A percentile compares a stretch with the other conserved stretches of the same genome.
phyloP scores from a whole-genome alignment of 202 grass and related monocot species.

The Dendrocalamus latiflorus region DNA sequence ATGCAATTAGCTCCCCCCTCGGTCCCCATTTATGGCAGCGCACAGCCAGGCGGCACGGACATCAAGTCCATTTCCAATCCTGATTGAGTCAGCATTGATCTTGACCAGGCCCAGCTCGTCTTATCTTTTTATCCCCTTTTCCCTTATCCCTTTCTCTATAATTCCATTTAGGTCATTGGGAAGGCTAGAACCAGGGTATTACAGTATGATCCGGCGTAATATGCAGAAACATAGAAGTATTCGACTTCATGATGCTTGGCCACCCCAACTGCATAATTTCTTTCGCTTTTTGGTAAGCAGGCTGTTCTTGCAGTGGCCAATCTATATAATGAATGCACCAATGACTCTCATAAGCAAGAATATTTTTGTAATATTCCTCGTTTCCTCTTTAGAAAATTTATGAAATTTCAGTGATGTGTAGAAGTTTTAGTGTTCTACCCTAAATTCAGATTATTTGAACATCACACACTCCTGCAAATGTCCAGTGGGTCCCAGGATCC shows the following conservation, averaged over 20 bases:
- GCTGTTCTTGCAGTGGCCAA: neutral
- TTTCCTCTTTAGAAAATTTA: neutral
- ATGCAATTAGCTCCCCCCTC: too few species aligned
- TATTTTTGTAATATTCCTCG: neutral
- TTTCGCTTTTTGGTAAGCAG: neutral
- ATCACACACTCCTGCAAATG: neutral
- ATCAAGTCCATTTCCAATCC: too few species aligned
- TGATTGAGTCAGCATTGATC: too few species aligned
- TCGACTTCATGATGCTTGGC: neutral
- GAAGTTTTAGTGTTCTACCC: slow-evolving; percentile 4
- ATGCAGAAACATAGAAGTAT: too few species aligned
- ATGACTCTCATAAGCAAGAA: neutral
- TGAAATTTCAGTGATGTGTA: neutral
- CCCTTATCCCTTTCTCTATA: too few species aligned
- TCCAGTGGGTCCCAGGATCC: neutral
- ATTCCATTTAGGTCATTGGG: too few species aligned
- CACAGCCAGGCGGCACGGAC: too few species aligned
- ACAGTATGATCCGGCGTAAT: too few species aligned
- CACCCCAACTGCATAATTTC: neutral
- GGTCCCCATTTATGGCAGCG: too few species aligned
- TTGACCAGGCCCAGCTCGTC: too few species aligned
- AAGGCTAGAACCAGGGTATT: too few species aligned
- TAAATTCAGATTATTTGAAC: slow-evolving; percentile 13
- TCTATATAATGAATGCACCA: neutral
- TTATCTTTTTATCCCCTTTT: too few species aligned